Base-by-base conservation (phyloP, 1,284 basidiomycete genomes). In the Stygiomarasmius scandens region DNA sequence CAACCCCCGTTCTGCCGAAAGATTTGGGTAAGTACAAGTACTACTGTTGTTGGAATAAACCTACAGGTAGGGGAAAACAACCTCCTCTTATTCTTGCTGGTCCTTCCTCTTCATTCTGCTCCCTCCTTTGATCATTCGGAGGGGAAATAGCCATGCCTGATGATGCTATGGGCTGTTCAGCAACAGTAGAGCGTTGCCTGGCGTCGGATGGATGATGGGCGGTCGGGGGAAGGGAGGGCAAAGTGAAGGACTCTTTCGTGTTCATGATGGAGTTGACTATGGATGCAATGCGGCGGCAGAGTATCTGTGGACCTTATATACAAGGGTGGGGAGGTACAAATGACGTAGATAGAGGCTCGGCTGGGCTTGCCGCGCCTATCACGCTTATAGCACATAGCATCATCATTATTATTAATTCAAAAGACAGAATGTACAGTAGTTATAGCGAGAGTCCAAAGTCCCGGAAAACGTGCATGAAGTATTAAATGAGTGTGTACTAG, bases 21-120 rank as follows among this genome's bases (percentile, higher is more conserved):
- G n/a, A n/a, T n/a, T n/a, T n/a, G n/a, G n/a, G n/a, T n/a, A n/a
- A n/a, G n/a, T n/a, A n/a, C n/a, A n/a, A n/a, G n/a, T n/a, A n/a
- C n/a, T n/a, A n/a, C n/a, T n/a, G n/a, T n/a, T n/a, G n/a, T n/a
- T n/a, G n/a, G n/a, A 20, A 6, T 25, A 5, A 45, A 58, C 65
- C 54, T 55, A 67, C 66, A 43, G 66, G 66, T 43, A 65, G 66
- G n/a, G 66, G 66, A 23, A 67, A 63, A 55, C 66, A 67, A 16
- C 66, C 66, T 25, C 65, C 65, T 58, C 66, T 59, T 22, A 66
- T 43, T 38, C 66, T 64, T 62, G 59, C 53, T 1, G 61, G 41
- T 12, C 57, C 51, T 10, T 58, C 54, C 22, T 22, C 12, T 16
- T 48, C 44, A 4, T 24, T 48, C 25, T 58, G 51, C 19, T 58